phyloP scores from a whole-genome alignment of 495 filamentous ascomycete species.

The Ramalina intermedia region DNA sequence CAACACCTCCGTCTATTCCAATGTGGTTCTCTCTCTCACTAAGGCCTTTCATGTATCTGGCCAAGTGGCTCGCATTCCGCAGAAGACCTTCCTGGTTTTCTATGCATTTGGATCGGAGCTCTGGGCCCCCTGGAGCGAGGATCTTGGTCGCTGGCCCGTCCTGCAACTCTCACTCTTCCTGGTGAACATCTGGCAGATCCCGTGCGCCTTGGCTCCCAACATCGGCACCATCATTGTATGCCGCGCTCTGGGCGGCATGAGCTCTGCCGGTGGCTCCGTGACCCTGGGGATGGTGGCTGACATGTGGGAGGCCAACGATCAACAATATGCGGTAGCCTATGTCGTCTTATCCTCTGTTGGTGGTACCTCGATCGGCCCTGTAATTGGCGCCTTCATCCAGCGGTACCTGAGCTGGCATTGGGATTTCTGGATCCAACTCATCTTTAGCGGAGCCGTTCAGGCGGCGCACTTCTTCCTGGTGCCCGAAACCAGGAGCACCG shows the following conservation, averaged over 20 bases:
- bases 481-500: conserved; percentile 52
- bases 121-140: conserved; percentile 73
- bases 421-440: conserved; percentile 71
- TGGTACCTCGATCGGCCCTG: conserved; percentile 61
- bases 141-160: conserved; percentile 60
- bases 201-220: conserved; percentile 56
- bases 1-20: conserved; percentile 61
- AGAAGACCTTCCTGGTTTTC: conserved; percentile 54
- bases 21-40: conserved; percentile 45
- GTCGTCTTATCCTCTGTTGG: conserved; percentile 64
- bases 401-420: conserved; percentile 54
- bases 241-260: conserved; percentile 54
- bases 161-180: conserved; percentile 54
- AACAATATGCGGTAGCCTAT: conserved; percentile 60
- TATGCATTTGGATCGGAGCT: conserved; percentile 74
- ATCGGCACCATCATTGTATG: conserved; percentile 51
- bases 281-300: conserved; percentile 75
- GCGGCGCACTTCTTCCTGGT: conserved; percentile 51
- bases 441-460: conserved; percentile 54
- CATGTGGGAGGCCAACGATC: conserved; percentile 58
- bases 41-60: conserved; percentile 47
- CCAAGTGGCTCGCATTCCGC: conserved; percentile 50
- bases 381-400: conserved; percentile 66
- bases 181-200: conserved; percentile 64
- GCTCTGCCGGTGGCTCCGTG: conserved; percentile 63